Base-by-base conservation (phyloP, 108 stramenopile species). In the Craspedostauros australis region DNA sequence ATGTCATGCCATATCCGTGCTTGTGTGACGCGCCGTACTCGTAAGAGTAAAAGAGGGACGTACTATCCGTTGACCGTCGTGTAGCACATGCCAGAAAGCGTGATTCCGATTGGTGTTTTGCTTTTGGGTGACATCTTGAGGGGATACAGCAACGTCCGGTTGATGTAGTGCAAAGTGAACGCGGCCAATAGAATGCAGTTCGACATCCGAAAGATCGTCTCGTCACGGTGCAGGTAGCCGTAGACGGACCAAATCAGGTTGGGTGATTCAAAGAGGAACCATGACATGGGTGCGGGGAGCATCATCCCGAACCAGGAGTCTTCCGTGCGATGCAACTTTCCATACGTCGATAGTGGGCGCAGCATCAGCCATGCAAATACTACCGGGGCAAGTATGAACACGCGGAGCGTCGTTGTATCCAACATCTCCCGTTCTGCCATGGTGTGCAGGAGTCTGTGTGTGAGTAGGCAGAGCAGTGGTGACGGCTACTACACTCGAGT, bases 71-170 rank as follows among this genome's bases (percentile, higher is more conserved):
- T 96, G 46, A 66, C 18, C 3, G 34, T 45, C 28, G 72, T 73
- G 44, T 86, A 87, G 1, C 37, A 22, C 6, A 54, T 30, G 8
- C 89, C 91, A 34, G 72, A 54, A 11, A 73, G 29, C 18, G 60
- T 45, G 5, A 91, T 77, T 19, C 68, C 25, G 8, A 92, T 15
- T 14, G 89, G 91, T 40, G 91, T 73, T n/a, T 66, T 66, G 19
- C 54, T 6, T 21, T 56, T 68, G 24, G 16, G 46, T 9, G 60
- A 41, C 72, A 91, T 84, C 28, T 79, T 49, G 20, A 94, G 39
- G 12, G 95, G 95, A 61, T 91, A 95, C 7, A 90, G 30, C 16
- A 95, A 59, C 6, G 86, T 70, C 44, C 95, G 76, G 58, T 96
- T 79, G 22, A 84, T 41, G 55, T 96, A 96, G 67, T 96, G 95